Evolutionary conservation across 192 early-diverging fungal species (phyloP).

Genomic region (Jimgerdemannia lactiflua): DNA sequence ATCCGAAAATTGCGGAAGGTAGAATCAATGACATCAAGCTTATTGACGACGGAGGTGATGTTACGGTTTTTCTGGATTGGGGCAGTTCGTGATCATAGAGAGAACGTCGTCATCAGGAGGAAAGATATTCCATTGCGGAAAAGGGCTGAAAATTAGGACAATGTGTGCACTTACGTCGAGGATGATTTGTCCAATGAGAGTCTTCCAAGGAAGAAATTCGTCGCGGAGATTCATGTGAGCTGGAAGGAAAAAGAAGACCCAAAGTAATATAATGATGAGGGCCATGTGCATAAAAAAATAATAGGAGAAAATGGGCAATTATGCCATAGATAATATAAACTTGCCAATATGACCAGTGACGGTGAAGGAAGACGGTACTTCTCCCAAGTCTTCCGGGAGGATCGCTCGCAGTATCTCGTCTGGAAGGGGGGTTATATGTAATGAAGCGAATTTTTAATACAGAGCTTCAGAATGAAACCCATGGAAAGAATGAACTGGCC

Average conservation of each 20-base stretch:
- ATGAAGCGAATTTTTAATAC: background rate
- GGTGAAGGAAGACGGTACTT: slow-evolving; percentile 86
- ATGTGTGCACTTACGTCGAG: slow-evolving; percentile 66
- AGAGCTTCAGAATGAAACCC: slow-evolving; percentile 5
- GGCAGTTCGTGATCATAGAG: background rate
- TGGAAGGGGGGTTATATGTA: slow-evolving; percentile 7
- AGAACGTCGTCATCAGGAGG: background rate
- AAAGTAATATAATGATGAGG: slow-evolving; percentile 1
- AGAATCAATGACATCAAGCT: slow-evolving; percentile 91
- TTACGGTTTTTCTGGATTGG: slow-evolving; percentile 75
- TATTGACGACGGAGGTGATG: slow-evolving; percentile 94
- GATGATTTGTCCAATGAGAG: slow-evolving; percentile 91
- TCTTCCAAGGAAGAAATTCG: slow-evolving; percentile 85
- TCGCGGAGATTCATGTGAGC: slow-evolving; percentile 97
- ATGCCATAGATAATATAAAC: background rate
- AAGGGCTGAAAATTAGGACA: background rate
- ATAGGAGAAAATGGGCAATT: background rate
- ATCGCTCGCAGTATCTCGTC: slow-evolving; percentile 92
- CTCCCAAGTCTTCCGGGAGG: slow-evolving; percentile 69
- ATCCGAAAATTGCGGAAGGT: slow-evolving; percentile 96
- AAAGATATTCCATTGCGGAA: background rate
- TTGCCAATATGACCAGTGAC: slow-evolving; percentile 90
- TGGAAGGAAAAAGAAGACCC: slow-evolving; percentile 10
- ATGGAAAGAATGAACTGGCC: background rate
- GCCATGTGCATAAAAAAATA: background rate